Conservation (phyloP, 73 alveolate genomes). For the Paraurostyla sp. region DNA sequence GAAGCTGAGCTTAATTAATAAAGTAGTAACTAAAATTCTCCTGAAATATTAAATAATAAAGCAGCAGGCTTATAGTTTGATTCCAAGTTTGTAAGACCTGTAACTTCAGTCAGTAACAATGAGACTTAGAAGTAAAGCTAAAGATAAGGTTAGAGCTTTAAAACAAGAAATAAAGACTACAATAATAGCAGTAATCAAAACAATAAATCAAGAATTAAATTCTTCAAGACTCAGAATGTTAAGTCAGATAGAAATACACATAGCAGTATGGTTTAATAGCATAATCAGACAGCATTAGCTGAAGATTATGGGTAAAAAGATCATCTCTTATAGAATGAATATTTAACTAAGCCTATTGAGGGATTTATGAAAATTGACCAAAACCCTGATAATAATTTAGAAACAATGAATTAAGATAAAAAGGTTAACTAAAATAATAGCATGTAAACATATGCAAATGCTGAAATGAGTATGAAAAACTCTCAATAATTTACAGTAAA, state of each 20-base stretch:
- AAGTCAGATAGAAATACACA: neutral
- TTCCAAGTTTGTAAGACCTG: neutral
- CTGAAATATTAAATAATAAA: neutral
- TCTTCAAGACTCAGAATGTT: neutral
- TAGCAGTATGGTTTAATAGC: too few relatives aligned
- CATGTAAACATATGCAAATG: too few relatives aligned
- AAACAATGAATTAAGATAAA: too few relatives aligned
- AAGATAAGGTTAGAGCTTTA: neutral
- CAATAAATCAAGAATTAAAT: neutral
- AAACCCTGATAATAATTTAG: too few relatives aligned
- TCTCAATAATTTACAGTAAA: too few relatives aligned
- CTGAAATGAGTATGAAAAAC: too few relatives aligned
- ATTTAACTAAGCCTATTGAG: too few relatives aligned
- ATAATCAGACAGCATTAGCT: neutral
- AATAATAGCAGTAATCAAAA: neutral
- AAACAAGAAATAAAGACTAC: neutral
- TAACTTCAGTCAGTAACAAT: neutral
- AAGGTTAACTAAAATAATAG: too few relatives aligned
- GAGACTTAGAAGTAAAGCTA: neutral
- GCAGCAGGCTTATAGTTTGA: neutral
- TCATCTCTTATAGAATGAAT: neutral
- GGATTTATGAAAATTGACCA: too few relatives aligned
- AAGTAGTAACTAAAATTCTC: neutral
- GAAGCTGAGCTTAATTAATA: neutral
- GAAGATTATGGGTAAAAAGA: neutral